These are phyloP conservation scores for Torrubiellomyces zombiae DNA, from an alignment of 2,329 filamentous ascomycete genomes.

Conservation along the genomic window DNA sequence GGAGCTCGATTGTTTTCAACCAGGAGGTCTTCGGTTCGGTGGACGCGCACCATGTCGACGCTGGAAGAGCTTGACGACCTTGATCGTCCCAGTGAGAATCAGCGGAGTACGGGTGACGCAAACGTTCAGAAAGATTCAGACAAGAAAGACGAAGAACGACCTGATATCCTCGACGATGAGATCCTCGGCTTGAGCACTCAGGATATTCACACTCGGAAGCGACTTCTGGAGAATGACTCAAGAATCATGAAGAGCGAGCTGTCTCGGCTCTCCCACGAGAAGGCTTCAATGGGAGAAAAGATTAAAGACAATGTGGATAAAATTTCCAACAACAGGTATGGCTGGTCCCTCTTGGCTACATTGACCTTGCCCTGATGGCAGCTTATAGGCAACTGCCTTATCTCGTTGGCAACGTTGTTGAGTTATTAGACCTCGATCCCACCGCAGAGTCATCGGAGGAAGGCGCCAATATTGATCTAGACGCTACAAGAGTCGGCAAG, in stretches of 20 bases:
- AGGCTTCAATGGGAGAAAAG: constrained; percentile 90
- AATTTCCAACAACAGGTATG: constrained; percentile 94
- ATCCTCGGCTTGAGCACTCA: constrained; percentile 84
- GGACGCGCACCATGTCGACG: constrained; percentile 71
- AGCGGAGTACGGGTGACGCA: constrained; percentile 60
- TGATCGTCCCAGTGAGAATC: too few relatives aligned
- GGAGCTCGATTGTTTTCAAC: too few relatives aligned
- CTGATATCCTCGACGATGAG: constrained; percentile 80
- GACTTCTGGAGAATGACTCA: constrained; percentile 91
- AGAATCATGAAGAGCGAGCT: constrained; percentile 98
- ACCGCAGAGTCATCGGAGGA: constrained; percentile 92
- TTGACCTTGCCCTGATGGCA: constrained; percentile 3
- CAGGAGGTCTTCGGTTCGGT: too few relatives aligned
- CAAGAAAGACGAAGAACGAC: constrained; percentile 48
- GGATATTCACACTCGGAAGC: constrained; percentile 81
- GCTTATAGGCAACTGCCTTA: constrained; percentile 75
- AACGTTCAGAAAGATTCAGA: constrained; percentile 18
- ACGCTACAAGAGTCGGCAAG: constrained; percentile 92
- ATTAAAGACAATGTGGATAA: constrained; percentile 99
- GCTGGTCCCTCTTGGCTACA: constrained; percentile 1
- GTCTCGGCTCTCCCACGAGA: constrained; percentile 87
- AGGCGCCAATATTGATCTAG: constrained; percentile 94
- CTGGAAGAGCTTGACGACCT: constrained; percentile 85
- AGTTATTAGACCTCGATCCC: constrained; percentile 90
- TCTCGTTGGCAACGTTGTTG: constrained; percentile 94